Conservation (phyloP, 306 rosid genomes). For the Ammopiptanthus mongolicus region DNA sequence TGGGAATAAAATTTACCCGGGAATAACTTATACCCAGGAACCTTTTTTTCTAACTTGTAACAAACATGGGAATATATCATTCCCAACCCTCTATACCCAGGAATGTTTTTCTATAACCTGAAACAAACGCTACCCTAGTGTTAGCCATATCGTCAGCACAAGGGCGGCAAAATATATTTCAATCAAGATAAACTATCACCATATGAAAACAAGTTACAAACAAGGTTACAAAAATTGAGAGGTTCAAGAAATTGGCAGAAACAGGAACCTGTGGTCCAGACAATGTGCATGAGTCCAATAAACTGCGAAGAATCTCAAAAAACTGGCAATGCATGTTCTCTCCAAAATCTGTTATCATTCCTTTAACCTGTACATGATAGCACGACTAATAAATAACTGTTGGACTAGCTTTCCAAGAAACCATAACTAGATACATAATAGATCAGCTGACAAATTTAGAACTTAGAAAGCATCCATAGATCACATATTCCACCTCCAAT, state of each 20-base stretch:
- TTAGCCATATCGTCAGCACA: neutral
- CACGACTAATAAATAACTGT: constrained; percentile 4
- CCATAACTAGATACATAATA: neutral
- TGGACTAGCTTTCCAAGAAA: neutral
- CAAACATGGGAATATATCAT: no score
- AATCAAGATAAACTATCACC: neutral
- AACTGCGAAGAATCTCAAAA: constrained; percentile 92
- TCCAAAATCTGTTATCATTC: constrained; percentile 89
- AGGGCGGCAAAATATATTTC: neutral
- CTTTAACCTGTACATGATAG: constrained; percentile 62
- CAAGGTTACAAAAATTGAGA: neutral
- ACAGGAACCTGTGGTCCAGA: constrained; percentile 79
- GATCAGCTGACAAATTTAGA: neutral
- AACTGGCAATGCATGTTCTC: constrained; percentile 96
- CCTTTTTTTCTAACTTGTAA: no score
- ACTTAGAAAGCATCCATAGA: neutral
- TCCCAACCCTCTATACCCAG: no score
- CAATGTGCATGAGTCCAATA: constrained; percentile 77
- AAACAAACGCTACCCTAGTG: no score
- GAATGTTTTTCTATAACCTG: no score
- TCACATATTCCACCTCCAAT: neutral
- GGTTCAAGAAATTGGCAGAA: constrained; percentile 2
- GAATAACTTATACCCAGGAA: no score
- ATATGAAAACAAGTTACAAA: neutral
- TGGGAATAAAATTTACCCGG: no score